Evolutionary conservation across 78 protist genomes (phyloP).

Genomic region (Guillardia theta): DNA sequence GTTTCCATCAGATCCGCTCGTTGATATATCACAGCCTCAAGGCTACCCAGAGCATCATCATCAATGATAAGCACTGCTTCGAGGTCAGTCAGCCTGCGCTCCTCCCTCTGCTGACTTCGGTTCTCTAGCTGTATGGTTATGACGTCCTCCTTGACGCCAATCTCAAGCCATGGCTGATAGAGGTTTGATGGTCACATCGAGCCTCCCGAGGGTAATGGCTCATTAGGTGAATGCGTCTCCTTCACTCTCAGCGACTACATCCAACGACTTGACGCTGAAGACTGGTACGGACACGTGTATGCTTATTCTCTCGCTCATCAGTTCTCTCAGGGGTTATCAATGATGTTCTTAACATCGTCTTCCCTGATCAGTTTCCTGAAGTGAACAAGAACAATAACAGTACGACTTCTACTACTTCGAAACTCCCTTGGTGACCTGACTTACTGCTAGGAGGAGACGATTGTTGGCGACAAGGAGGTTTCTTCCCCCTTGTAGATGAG

Average conservation of each 20-base stretch:
- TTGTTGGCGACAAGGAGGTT: not conserved
- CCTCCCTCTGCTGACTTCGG: too few relatives aligned
- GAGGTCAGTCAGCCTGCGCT: too few relatives aligned
- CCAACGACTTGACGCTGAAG: slow-evolving; percentile 68
- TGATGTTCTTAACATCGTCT: slow-evolving; percentile 66
- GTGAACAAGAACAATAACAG: slow-evolving; percentile 23
- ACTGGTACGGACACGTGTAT: not conserved
- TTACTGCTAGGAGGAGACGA: too few relatives aligned
- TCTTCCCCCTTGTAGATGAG: not conserved
- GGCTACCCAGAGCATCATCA: slow-evolving; percentile 56
- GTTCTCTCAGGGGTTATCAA: slow-evolving; percentile 23
- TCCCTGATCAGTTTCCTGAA: slow-evolving; percentile 25
- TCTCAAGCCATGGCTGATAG: slow-evolving; percentile 82
- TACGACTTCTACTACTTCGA: too few relatives aligned
- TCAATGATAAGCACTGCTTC: slow-evolving; percentile 82
- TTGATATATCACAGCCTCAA: not conserved
- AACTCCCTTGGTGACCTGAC: too few relatives aligned
- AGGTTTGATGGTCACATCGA: slow-evolving; percentile 55
- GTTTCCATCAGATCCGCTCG: not conserved
- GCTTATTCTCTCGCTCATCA: not conserved
- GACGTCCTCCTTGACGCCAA: slow-evolving; percentile 65
- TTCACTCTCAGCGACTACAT: slow-evolving; percentile 73
- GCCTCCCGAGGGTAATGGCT: not conserved
- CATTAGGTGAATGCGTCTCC: slow-evolving; percentile 79
- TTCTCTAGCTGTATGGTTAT: slow-evolving; percentile 49